A percentile compares a stretch with the other conserved stretches of the same genome.
These are phyloP conservation scores for Calocybe indica DNA, from an alignment of 768 basidiomycete species.

Conservation along the genomic window DNA sequence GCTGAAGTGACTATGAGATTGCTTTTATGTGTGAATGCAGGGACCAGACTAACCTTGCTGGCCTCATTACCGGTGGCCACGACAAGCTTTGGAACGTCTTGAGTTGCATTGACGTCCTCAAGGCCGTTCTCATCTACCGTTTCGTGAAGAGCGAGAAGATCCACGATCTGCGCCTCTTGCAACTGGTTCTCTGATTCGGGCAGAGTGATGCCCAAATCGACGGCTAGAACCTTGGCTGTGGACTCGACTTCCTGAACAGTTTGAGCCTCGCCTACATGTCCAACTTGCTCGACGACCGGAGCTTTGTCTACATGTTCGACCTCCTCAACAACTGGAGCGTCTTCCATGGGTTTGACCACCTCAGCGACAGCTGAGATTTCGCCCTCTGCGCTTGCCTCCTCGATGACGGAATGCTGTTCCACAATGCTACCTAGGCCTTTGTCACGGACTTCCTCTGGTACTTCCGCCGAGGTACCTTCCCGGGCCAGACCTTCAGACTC, in stretches of 20 bases:
- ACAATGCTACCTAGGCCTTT: constrained; percentile 5
- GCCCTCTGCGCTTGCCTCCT: background rate
- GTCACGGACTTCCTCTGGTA: constrained; percentile 9
- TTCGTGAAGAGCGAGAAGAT: too few relatives aligned
- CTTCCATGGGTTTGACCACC: background rate
- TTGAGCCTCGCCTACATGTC: background rate
- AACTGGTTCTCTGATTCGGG: too few relatives aligned
- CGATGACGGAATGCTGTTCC: background rate
- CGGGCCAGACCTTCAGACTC: background rate
- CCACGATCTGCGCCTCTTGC: too few relatives aligned
- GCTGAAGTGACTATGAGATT: too few relatives aligned
- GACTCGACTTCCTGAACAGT: background rate
- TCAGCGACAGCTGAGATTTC: background rate
- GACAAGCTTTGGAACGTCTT: constrained; percentile 6
- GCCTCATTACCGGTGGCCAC: constrained; percentile 6
- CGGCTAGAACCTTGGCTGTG: too few relatives aligned
- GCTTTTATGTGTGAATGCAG: too few relatives aligned
- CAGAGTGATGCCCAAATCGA: too few relatives aligned
- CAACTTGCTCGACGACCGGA: background rate
- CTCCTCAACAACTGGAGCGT: background rate
- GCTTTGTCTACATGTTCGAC: background rate
- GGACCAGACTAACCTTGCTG: constrained; percentile 3
- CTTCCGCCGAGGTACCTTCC: constrained; percentile 3
- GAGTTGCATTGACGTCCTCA: background rate
- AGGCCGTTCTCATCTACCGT: too few relatives aligned